phyloP scores from a whole-genome alignment of 1,284 basidiomycete species.

The Ceratobasidium sp. region DNA sequence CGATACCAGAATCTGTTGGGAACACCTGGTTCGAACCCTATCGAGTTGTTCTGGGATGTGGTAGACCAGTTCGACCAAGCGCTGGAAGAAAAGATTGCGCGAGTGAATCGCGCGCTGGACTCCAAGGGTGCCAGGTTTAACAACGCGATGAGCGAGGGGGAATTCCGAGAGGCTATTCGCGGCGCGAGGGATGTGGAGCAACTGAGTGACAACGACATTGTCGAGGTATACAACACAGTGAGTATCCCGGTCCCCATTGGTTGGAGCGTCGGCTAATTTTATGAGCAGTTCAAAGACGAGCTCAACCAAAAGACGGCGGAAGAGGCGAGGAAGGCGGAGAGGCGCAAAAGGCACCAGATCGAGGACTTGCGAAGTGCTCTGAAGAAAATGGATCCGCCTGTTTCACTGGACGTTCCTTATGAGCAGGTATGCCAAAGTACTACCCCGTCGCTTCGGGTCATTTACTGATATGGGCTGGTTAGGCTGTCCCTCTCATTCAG shows the following conservation, averaged over 20 bases:
- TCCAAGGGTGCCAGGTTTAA: slow-evolving; percentile 63
- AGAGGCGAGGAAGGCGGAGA: slow-evolving; percentile 82
- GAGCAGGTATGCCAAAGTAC: slow-evolving; percentile 70
- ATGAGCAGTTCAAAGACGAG: slow-evolving; percentile 35
- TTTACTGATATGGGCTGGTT: not conserved
- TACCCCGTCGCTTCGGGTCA: not conserved
- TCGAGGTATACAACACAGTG: slow-evolving; percentile 74
- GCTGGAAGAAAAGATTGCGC: slow-evolving; percentile 77
- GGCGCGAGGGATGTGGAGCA: slow-evolving; percentile 61
- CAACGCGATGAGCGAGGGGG: slow-evolving; percentile 68
- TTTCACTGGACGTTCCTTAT: slow-evolving; percentile 78
- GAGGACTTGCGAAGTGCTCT: slow-evolving; percentile 97
- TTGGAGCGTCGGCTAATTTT: slow-evolving; percentile 8
- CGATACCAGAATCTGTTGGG: slow-evolving; percentile 90
- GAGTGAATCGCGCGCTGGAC: slow-evolving; percentile 70
- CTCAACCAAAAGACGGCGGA: slow-evolving; percentile 74
- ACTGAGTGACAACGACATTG: slow-evolving; percentile 65
- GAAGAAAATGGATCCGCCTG: slow-evolving; percentile 83
- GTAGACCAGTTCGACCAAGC: slow-evolving; percentile 89
- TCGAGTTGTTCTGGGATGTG: slow-evolving; percentile 96
- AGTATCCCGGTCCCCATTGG: slow-evolving; percentile 51
- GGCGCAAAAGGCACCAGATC: slow-evolving; percentile 85
- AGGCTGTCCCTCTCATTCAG: slow-evolving; percentile 80
- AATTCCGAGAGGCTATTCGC: slow-evolving; percentile 63
- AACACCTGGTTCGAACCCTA: slow-evolving; percentile 90